These are phyloP conservation scores for Myxozyma kluyveri DNA, from an alignment of 805 yeast genomes.

Conservation along the genomic window DNA sequence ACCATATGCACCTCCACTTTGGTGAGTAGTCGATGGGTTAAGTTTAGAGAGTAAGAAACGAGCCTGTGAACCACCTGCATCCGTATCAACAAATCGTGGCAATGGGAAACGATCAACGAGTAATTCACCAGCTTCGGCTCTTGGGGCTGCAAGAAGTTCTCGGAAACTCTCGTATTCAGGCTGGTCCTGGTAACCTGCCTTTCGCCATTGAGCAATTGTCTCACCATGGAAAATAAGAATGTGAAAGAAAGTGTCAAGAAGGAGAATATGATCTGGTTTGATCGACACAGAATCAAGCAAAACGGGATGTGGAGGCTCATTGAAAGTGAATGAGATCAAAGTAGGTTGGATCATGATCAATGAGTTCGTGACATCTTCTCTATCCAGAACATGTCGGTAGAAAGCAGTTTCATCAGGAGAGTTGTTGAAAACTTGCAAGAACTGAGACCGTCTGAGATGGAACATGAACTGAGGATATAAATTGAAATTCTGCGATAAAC, in stretches of 20 bases:
- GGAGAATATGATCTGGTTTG: slow-evolving; percentile 78
- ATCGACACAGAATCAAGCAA: slow-evolving; percentile 89
- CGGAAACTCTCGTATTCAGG: slow-evolving; percentile 87
- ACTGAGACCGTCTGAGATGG: slow-evolving; percentile 93
- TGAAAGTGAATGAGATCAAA: slow-evolving; percentile 77
- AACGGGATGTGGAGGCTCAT: slow-evolving; percentile 85
- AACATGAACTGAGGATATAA: slow-evolving; percentile 94
- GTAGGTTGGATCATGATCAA: slow-evolving; percentile 98
- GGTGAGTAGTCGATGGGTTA: slow-evolving; percentile 87
- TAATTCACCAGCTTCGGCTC: slow-evolving; percentile 86
- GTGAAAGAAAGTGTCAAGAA: slow-evolving; percentile 95
- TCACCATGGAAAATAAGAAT: slow-evolving; percentile 94
- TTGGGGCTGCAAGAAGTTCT: slow-evolving; percentile 81
- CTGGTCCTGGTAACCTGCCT: slow-evolving; percentile 88
- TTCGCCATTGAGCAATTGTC: slow-evolving; percentile 94
- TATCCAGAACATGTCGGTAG: slow-evolving; percentile 84
- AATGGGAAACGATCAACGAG: slow-evolving; percentile 93
- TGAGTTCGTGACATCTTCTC: slow-evolving; percentile 90
- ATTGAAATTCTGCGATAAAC: slow-evolving; percentile 77
- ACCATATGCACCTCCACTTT: slow-evolving; percentile 48
- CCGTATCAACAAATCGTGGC: slow-evolving; percentile 95
- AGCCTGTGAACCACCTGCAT: slow-evolving; percentile 98
- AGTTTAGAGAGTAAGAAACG: slow-evolving; percentile 91
- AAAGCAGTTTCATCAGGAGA: slow-evolving; percentile 99
- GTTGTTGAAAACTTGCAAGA: slow-evolving; percentile 91